Conservation (phyloP, 768 basidiomycete species). For the Leccinum longicurvipes region DNA sequence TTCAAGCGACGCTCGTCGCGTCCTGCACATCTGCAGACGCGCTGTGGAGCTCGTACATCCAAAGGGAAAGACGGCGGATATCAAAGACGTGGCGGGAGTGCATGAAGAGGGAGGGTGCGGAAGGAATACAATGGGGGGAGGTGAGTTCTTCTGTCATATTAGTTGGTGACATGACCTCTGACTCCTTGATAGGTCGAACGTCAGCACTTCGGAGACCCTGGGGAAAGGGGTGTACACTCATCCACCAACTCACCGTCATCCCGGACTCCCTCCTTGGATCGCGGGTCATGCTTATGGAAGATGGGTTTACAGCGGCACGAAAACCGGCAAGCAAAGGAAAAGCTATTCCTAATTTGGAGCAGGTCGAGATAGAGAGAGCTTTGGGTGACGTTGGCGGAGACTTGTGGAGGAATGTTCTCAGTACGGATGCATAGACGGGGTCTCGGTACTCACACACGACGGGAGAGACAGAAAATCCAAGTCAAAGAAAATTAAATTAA, state of each 20-base stretch:
- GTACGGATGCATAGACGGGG: slow-evolving; percentile 6
- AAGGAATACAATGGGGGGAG: slow-evolving; percentile 84
- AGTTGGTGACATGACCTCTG: background rate
- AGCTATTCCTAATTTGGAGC: slow-evolving; percentile 80
- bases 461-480: no score
- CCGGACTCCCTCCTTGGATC: slow-evolving; percentile 76
- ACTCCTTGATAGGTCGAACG: slow-evolving; percentile 53
- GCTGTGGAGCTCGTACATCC: slow-evolving; percentile 76
- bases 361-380: slow-evolving; percentile 79
- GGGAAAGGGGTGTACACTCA: slow-evolving; percentile 54
- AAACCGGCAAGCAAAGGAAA: slow-evolving; percentile 65
- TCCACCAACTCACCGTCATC: slow-evolving; percentile 62
- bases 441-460: no score
- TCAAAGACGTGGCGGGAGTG: slow-evolving; percentile 77
- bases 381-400: slow-evolving; percentile 76
- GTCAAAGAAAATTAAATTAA: no score
- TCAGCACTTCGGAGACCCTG: slow-evolving; percentile 71
- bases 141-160: slow-evolving; percentile 38
- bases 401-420: slow-evolving; percentile 56
- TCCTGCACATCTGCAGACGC: slow-evolving; percentile 91
- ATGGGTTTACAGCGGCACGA: slow-evolving; percentile 48
- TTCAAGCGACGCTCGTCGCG: slow-evolving; percentile 91
- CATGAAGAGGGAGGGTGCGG: slow-evolving; percentile 77
- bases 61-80: slow-evolving; percentile 50
- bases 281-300: slow-evolving; percentile 72